Percentiles rank a stretch among this genome's conserved stretches.
Conservation (phyloP, 192 early-diverging fungal species). For the Coemansia sp. region DNA sequence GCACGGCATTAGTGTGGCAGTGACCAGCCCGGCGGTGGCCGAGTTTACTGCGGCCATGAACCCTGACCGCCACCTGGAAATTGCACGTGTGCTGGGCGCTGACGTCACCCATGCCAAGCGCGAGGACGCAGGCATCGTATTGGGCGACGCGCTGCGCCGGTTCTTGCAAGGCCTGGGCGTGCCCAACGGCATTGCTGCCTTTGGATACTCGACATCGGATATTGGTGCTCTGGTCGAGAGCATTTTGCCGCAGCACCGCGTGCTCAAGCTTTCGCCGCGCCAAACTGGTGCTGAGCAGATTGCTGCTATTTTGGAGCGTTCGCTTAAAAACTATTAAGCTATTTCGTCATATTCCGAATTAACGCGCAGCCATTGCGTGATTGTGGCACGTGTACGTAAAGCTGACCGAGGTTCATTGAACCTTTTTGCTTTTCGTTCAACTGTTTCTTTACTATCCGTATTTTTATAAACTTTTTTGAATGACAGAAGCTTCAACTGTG, state of each 20-base stretch:
- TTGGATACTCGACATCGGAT: slow-evolving; percentile 71
- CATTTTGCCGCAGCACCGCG: slow-evolving; percentile 88
- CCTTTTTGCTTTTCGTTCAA: background rate
- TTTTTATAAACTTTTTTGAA: background rate
- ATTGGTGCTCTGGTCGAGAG: slow-evolving; percentile 77
- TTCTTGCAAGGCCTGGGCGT: slow-evolving; percentile 78
- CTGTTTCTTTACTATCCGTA: background rate
- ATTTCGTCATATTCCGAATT: no score
- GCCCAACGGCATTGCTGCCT: slow-evolving; percentile 74
- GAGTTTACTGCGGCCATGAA: slow-evolving; percentile 75
- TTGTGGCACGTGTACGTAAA: no score
- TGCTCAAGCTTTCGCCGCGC: slow-evolving; percentile 83
- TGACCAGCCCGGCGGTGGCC: slow-evolving; percentile 90
- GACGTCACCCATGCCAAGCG: slow-evolving; percentile 64
- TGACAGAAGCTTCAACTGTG: background rate
- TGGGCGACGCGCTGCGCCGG: slow-evolving; percentile 73
- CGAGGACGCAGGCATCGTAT: slow-evolving; percentile 70
- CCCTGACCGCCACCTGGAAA: slow-evolving; percentile 85
- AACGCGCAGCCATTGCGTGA: no score
- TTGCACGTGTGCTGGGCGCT: slow-evolving; percentile 72
- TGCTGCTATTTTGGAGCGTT: slow-evolving; percentile 45
- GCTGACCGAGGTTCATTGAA: no score
- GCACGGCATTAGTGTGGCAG: slow-evolving; percentile 82
- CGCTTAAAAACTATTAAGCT: slow-evolving; percentile 44
- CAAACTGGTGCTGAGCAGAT: slow-evolving; percentile 48